phyloP scores from a whole-genome alignment of 208 protist species.

The Herpetomonas tarakana region DNA sequence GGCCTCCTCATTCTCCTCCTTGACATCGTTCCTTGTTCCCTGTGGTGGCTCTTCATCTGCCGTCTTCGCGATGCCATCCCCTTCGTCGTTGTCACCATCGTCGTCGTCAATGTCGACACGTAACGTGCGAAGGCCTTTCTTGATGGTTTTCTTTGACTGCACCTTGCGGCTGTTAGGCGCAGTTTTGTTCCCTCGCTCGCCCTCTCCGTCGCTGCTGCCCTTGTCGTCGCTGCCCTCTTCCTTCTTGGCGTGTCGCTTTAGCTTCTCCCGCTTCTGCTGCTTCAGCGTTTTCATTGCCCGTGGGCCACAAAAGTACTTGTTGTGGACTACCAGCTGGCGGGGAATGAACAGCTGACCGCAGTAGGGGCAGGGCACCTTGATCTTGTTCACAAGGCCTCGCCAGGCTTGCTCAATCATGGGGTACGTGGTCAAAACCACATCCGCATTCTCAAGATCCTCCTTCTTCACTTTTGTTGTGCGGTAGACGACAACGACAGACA shows the following conservation, averaged over 20 bases:
- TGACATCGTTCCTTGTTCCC: neutral
- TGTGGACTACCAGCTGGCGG: constrained; percentile 86
- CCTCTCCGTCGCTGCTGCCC: constrained; percentile 5
- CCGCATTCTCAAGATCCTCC: constrained; percentile 76
- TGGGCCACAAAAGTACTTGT: constrained; percentile 94
- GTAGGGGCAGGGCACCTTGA: constrained; percentile 88
- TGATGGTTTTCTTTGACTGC: constrained; percentile 72
- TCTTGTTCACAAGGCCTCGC: constrained; percentile 70
- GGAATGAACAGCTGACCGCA: constrained; percentile 87
- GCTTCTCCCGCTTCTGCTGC: constrained; percentile 84
- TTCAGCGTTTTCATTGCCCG: constrained; percentile 76
- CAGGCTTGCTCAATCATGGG: constrained; percentile 90
- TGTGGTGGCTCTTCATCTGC: neutral
- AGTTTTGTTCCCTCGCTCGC: neutral
- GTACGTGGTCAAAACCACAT: constrained; percentile 95
- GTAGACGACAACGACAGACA: constrained; percentile 84
- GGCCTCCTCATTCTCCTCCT: constrained; percentile 19
- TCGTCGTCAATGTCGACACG: constrained; percentile 65
- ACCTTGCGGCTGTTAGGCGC: constrained; percentile 20
- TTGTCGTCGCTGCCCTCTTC: constrained; percentile 1
- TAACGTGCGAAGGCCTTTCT: constrained; percentile 76
- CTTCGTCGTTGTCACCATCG: constrained; percentile 1
- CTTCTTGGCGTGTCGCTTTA: constrained; percentile 10
- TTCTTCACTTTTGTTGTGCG: constrained; percentile 37
- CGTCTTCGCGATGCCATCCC: neutral